Evolutionary conservation across 345 rosid genomes (phyloP).

Genomic region (Rhodomyrtus tomentosa): DNA sequence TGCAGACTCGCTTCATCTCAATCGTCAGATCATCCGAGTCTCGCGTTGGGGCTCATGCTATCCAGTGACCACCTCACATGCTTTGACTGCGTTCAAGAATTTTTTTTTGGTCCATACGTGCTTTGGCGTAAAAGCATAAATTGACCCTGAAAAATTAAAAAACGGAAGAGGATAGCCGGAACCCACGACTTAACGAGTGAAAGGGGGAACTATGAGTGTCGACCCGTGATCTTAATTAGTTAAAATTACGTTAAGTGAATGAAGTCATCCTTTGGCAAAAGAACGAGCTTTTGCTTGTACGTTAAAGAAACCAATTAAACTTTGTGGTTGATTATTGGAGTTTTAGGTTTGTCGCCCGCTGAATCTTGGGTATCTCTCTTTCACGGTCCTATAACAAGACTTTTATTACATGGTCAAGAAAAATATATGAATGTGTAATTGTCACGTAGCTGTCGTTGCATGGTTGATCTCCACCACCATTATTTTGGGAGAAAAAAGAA

Average conservation of each 20-base stretch:
- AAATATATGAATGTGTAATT: neutral
- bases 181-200: neutral
- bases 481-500: neutral
- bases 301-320: neutral
- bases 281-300: neutral
- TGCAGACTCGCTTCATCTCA: neutral
- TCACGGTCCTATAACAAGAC: neutral
- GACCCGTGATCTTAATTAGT: neutral
- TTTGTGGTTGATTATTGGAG: neutral
- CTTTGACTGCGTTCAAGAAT: neutral
- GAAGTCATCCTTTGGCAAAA: neutral
- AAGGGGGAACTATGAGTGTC: neutral
- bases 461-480: neutral
- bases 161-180: neutral
- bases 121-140: neutral
- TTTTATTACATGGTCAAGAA: neutral
- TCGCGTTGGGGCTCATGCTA: fast-evolving
- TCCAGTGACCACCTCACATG: neutral
- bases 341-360: neutral
- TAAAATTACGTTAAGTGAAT: neutral
- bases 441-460: neutral
- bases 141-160: neutral
- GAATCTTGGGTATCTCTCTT: neutral
- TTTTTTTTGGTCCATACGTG: neutral
- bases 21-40: neutral